These are phyloP conservation scores for Candida tropicalis DNA, from an alignment of 1,139 yeast species.

Conservation along the genomic window DNA sequence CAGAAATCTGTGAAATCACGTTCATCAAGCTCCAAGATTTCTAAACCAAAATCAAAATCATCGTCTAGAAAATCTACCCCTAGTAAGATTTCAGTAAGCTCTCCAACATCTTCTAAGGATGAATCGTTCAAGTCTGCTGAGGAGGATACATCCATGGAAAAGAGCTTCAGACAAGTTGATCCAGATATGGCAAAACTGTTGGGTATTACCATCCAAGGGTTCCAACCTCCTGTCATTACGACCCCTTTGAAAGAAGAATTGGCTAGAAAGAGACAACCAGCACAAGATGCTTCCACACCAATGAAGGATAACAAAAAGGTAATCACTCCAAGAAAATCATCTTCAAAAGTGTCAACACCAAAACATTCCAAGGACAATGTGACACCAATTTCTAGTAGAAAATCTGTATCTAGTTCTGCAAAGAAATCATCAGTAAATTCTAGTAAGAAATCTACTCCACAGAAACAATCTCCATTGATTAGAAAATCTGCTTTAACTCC, in stretches of 20 bases:
- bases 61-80: conserved; percentile 10
- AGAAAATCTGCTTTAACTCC: conserved; percentile 18
- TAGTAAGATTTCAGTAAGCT: background rate
- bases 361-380: background rate
- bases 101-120: conserved; percentile 11
- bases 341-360: conserved; percentile 5
- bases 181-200: conserved; percentile 27
- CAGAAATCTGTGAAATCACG: background rate
- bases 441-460: conserved; percentile 7
- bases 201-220: conserved; percentile 32
- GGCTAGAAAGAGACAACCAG: background rate
- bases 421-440: conserved; percentile 2
- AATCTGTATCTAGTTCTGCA: background rate
- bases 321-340: conserved; percentile 4
- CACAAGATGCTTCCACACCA: conserved; percentile 3
- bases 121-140: conserved; percentile 20
- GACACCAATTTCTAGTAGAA: conserved; percentile 6
- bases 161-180: conserved; percentile 19
- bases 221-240: conserved; percentile 16
- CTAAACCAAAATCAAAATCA: conserved; percentile 12
- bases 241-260: conserved; percentile 6
- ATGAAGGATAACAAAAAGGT: background rate
- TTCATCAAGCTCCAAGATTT: conserved; percentile 6
- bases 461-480: conserved; percentile 6
- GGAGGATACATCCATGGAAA: conserved; percentile 30